These are phyloP conservation scores for Piloderma croceum DNA, from an alignment of 768 basidiomycete species.

Conservation along the genomic window DNA sequence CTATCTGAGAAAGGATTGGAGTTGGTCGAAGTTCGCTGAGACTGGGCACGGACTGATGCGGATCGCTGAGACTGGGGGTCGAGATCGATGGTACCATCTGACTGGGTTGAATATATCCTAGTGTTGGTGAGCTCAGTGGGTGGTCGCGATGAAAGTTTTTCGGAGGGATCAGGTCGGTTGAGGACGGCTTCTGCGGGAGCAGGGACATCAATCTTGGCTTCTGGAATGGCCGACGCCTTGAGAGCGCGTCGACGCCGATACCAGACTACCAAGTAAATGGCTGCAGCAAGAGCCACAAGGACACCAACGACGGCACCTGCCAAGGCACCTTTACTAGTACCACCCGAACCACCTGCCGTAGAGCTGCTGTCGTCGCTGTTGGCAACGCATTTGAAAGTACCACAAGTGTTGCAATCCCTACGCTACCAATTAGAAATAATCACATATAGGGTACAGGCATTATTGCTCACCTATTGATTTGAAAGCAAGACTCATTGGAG, in stretches of 20 bases:
- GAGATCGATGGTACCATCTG: constrained; percentile 52
- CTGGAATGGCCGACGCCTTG: constrained; percentile 30
- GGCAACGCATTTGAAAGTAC: constrained; percentile 46
- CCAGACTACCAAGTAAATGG: constrained; percentile 49
- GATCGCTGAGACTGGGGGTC: constrained; percentile 43
- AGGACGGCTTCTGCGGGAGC: constrained; percentile 74
- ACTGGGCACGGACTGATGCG: constrained; percentile 18
- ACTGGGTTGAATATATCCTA: constrained; percentile 44
- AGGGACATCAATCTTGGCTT: constrained; percentile 55
- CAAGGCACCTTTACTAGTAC: constrained; percentile 62
- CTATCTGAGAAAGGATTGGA: constrained; percentile 74
- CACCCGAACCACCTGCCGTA: constrained; percentile 24
- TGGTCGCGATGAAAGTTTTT: constrained; percentile 41
- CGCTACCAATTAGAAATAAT: no score
- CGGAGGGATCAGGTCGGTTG: constrained; percentile 75
- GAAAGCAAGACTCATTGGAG: constrained; percentile 51
- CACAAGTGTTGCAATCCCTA: constrained; percentile 59
- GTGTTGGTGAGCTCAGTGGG: constrained; percentile 35
- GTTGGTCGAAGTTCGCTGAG: constrained; percentile 26
- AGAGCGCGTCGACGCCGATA: constrained; percentile 55
- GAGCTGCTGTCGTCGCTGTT: constrained; percentile 14
- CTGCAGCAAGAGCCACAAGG: constrained; percentile 52
- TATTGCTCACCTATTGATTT: constrained; percentile 51
- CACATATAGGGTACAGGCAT: no score
- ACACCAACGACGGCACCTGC: constrained; percentile 69